Evolutionary conservation across 2,329 filamentous ascomycete genomes (phyloP).

Genomic region (Scedosporium boydii): DNA sequence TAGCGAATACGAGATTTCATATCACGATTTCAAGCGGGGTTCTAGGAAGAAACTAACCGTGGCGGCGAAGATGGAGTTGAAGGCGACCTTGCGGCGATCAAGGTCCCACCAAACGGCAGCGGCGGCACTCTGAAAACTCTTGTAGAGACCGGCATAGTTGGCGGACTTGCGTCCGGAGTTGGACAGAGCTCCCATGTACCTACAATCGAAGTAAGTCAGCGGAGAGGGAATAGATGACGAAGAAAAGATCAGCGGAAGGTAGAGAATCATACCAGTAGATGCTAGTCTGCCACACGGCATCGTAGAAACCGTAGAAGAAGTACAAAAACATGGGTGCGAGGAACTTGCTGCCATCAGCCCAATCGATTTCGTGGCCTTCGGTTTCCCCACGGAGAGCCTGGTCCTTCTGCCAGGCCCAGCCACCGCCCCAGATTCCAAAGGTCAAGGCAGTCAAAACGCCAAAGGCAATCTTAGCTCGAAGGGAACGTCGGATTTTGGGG

Average conservation of each 20-base stretch:
- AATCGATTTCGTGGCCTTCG: slow-evolving; percentile 40
- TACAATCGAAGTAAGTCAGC: slow-evolving; percentile 34
- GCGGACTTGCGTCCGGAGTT: slow-evolving; percentile 89
- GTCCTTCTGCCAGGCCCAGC: slow-evolving; percentile 63
- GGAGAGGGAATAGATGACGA: slow-evolving; percentile 14
- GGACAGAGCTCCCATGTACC: slow-evolving; percentile 86
- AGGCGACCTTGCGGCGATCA: slow-evolving; percentile 53
- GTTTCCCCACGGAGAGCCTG: slow-evolving; percentile 41
- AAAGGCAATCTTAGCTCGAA: slow-evolving; percentile 58
- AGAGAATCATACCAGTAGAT: slow-evolving; percentile 78
- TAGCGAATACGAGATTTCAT: slow-evolving; percentile 11
- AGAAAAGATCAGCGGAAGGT: neutral
- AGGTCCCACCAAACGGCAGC: slow-evolving; percentile 67
- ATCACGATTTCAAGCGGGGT: neutral
- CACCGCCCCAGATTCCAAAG: slow-evolving; percentile 73
- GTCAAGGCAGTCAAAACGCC: slow-evolving; percentile 56
- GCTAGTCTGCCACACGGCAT: slow-evolving; percentile 81
- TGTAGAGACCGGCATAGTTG: slow-evolving; percentile 88
- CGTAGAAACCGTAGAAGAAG: slow-evolving; percentile 84
- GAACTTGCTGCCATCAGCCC: slow-evolving; percentile 51
- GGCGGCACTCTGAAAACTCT: slow-evolving; percentile 75
- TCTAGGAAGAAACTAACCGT: slow-evolving; percentile 23
- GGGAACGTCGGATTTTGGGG: slow-evolving; percentile 46
- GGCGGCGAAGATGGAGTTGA: slow-evolving; percentile 60
- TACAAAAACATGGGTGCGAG: slow-evolving; percentile 78